Conservation (phyloP, 306 rosid genomes). For the Ormosia semicastrata region DNA sequence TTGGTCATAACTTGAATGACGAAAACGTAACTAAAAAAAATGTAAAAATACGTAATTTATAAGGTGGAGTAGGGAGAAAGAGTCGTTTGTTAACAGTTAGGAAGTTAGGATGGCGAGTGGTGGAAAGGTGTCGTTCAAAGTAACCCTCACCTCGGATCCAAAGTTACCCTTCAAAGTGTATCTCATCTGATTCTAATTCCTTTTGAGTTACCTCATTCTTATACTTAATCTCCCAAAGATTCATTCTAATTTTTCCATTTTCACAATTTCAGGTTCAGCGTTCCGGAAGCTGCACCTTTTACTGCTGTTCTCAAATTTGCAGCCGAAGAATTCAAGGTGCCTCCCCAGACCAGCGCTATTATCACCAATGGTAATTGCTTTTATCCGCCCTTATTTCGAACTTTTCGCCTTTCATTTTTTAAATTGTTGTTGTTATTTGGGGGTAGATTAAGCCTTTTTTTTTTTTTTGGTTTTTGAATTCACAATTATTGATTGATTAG, state of each 20-base stretch:
- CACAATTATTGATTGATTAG: neutral
- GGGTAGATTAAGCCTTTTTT: neutral
- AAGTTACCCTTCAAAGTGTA: slow-evolving; percentile 98
- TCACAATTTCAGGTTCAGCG: slow-evolving; percentile 66
- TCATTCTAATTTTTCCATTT: neutral
- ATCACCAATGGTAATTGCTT: slow-evolving; percentile 79
- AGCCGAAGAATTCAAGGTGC: slow-evolving; percentile 97
- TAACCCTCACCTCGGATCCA: slow-evolving; percentile 97
- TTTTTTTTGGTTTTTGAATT: neutral
- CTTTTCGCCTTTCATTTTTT: neutral
- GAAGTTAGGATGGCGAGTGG: slow-evolving; percentile 66
- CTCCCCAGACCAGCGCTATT: slow-evolving; percentile 97
- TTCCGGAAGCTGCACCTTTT: slow-evolving; percentile 97
- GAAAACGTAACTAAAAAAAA: too few species aligned
- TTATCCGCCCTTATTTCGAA: neutral
- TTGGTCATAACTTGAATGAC: too few species aligned
- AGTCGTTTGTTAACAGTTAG: too few species aligned
- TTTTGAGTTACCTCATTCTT: neutral
- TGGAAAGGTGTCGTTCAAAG: slow-evolving; percentile 98
- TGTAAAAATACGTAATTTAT: neutral
- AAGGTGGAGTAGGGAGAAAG: neutral
- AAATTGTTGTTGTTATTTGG: neutral
- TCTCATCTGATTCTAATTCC: neutral
- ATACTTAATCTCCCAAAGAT: neutral
- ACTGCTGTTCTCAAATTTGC: slow-evolving; percentile 97